Evolutionary conservation across 345 rosid genomes (phyloP), one percentile per base, ranked within the genome.

Genomic region (Lepidium sativum): DNA sequence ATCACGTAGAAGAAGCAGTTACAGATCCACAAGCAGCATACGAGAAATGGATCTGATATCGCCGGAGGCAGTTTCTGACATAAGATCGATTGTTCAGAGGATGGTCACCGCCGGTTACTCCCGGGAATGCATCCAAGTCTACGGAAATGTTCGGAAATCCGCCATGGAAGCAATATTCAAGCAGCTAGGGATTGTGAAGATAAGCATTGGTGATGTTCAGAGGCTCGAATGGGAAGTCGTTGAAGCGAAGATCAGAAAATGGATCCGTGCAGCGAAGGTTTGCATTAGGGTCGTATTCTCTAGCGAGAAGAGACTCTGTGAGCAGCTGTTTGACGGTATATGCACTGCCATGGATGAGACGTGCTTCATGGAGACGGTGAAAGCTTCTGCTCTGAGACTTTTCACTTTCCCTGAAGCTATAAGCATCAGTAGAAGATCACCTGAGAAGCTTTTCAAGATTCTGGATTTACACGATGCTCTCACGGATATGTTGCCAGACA

Each of bases 381-480:
- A 84, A 49, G 84, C 89, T 4, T 86, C 88, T 0, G 92, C 96
- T 7, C 70, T 87, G 18, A 80, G 85, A 72, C 67, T 92, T 45
- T 89, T 92, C 60, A 89, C 87, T 72, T 92, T 92, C 72, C 94
- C 94, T 0, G 97, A 92, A 50, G 98, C 98, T 1, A 81, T 92
- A 5, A 87, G 97, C 53, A 89, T 89, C 13, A 87, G 96, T 69
- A 74, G 88, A 68, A 81, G 98, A 73, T 89, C 97, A 0, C 91
- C 98, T 0, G 98, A 92, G 83, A 92, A 89, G 79, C 70, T 92
- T 25, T 92, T 92, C 68, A 92, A 92, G 84, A 92, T 87, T 56
- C 73, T 92, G 42, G 96, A 92, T 70, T 79, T 92, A 47, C 96
- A 89, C 34, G 98, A 92, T 57, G 86, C 96, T 5, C 39, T 89